A percentile compares a stretch with the other conserved stretches of the same genome.
Evolutionary conservation across 2,329 filamentous ascomycete species (phyloP).

Genomic region (Purpureocillium takamizusanense): DNA sequence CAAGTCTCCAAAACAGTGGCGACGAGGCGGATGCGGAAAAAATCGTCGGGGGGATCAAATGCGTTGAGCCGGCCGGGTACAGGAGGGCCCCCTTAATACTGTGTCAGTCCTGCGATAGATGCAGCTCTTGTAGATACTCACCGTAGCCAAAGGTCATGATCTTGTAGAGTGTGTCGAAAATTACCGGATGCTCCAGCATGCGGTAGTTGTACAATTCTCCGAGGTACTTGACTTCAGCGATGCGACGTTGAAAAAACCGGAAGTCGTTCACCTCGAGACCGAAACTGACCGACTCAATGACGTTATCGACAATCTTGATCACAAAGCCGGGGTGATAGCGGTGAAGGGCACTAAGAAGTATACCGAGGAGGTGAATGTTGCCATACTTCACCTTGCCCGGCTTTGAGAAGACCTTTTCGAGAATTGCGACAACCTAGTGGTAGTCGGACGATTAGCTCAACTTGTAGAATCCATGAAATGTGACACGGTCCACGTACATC

Average conservation of each 20-base stretch:
- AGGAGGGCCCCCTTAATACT: conserved; percentile 61
- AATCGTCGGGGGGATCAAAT: conserved; percentile 86
- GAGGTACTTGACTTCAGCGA: conserved; percentile 93
- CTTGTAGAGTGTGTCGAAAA: conserved; percentile 93
- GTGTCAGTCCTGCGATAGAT: conserved; percentile 2
- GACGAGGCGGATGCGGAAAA: conserved; percentile 86
- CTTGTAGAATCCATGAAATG: background rate
- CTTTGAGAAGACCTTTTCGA: conserved; percentile 91
- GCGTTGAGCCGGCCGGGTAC: conserved; percentile 66
- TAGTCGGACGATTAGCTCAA: background rate
- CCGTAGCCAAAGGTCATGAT: conserved; percentile 88
- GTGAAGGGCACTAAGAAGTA: conserved; percentile 79
- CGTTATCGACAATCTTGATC: conserved; percentile 81
- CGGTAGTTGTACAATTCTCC: conserved; percentile 97
- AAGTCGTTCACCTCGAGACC: conserved; percentile 95
- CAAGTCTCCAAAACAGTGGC: conserved; percentile 89
- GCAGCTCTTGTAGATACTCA: conserved; percentile 21
- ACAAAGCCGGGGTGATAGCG: conserved; percentile 89
- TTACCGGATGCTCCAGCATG: conserved; percentile 87
- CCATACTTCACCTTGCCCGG: conserved; percentile 96
- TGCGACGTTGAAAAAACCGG: conserved; percentile 88
- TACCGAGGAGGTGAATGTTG: conserved; percentile 88
- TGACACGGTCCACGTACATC: conserved; percentile 44
- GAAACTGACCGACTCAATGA: conserved; percentile 79
- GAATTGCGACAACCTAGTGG: conserved; percentile 55